These are phyloP conservation scores for Samsoniella hepiali DNA, from an alignment of 2,329 filamentous ascomycete species.

Conservation along the genomic window DNA sequence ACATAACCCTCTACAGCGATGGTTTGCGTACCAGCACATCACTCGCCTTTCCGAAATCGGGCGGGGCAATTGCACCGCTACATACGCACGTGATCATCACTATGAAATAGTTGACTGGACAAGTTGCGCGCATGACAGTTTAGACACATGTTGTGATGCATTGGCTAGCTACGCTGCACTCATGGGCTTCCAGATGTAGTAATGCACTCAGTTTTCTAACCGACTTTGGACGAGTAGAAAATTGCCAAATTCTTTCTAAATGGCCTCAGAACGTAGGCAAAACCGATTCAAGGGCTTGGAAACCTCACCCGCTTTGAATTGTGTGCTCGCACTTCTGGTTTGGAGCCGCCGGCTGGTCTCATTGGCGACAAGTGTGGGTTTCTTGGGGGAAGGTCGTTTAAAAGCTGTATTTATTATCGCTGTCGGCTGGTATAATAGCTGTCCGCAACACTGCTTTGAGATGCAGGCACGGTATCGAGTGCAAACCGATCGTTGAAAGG, in stretches of 20 bases:
- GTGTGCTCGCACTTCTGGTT: not conserved
- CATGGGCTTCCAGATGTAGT: not conserved
- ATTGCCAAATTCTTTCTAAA: not conserved
- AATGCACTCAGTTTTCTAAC: not conserved
- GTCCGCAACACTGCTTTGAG: not conserved
- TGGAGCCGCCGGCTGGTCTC: not conserved
- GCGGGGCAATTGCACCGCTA: too few relatives aligned
- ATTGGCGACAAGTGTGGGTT: too few relatives aligned
- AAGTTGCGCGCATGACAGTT: not conserved
- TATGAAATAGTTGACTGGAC: too few relatives aligned
- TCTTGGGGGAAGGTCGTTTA: too few relatives aligned
- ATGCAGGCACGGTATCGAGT: not conserved
- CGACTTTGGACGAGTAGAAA: not conserved
- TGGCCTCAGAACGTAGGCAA: not conserved
- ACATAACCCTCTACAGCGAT: too few relatives aligned
- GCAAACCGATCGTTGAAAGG: not conserved
- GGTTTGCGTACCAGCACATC: too few relatives aligned
- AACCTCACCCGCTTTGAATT: not conserved
- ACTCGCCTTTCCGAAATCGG: too few relatives aligned
- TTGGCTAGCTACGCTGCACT: not conserved
- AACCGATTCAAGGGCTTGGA: not conserved
- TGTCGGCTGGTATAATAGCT: not conserved
- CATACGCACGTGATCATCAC: too few relatives aligned
- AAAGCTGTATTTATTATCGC: not conserved
- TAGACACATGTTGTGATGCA: not conserved